A percentile compares a stretch with the other conserved stretches of the same genome.
phyloP scores from a whole-genome alignment of 352 stramenopile species.

The Pythium graminicola region DNA sequence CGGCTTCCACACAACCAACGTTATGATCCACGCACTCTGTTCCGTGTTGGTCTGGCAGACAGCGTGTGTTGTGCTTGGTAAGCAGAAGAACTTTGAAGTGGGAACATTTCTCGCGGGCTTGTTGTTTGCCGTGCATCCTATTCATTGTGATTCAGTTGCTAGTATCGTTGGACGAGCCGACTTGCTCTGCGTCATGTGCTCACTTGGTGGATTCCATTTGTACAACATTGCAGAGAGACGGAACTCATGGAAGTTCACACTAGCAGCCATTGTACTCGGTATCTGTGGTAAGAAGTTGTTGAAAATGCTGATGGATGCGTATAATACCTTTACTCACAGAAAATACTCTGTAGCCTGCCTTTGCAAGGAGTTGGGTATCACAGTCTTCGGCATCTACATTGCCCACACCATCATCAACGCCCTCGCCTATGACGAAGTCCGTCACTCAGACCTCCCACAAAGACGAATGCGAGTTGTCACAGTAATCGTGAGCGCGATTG shows the following conservation, averaged over 20 bases:
- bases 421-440: not conserved
- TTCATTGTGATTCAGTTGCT: conserved; percentile 88
- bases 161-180: conserved; percentile 89
- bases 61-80: conserved; percentile 30
- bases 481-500: not conserved
- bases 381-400: conserved; percentile 68
- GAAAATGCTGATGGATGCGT: not conserved
- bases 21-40: conserved; percentile 53
- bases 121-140: conserved; percentile 88
- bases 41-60: conserved; percentile 52
- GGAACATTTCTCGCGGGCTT: conserved; percentile 37
- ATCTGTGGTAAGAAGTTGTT: conserved; percentile 17
- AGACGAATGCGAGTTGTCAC: conserved; percentile 16
- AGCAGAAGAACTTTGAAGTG: conserved; percentile 7
- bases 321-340: not conserved
- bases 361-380: conserved; percentile 87
- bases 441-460: not conserved
- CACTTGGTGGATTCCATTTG: conserved; percentile 49
- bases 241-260: conserved; percentile 5
- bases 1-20: conserved; percentile 77
- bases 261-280: conserved; percentile 1
- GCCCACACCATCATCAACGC: conserved; percentile 38
- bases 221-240: conserved; percentile 32
- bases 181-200: conserved; percentile 73
- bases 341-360: conserved; percentile 34